Base-by-base conservation (phyloP, 169 alveolate species). In the Theileria sp. region DNA sequence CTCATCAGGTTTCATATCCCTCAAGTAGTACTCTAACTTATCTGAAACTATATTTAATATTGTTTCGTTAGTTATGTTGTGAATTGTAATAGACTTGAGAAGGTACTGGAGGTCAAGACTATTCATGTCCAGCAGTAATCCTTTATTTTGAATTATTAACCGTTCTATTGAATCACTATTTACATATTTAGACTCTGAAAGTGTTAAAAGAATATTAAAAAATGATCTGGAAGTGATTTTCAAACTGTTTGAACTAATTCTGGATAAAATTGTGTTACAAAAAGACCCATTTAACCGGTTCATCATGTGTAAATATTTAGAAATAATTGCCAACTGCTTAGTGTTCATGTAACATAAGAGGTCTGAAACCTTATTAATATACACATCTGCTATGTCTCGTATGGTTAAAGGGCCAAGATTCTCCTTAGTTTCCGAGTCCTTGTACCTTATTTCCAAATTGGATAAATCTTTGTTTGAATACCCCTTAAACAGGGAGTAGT, bases 251-350 rank as follows among this genome's bases (percentile, higher is more conserved):
- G 51, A 15, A 17, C 34, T 38, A 10, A 82, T 19, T 34, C 80
- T 49, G 36, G 68, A 66, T 9, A 82, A 19, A 3, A 82, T 77
- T 0, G 38, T 69, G 54, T 28, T 10, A 21, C 77, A 76, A 8
- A 77, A 19, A n/a, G 75, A 15, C 3, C 13, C 72, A 58, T 83
- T 79, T 25, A 77, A 17, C 58, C 26, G 34, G n/a, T 71, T 38
- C 25, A 77, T 38, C 32, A 36, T 12, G 30, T 23, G 68, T 23
- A 83, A n/a, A 28, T 17, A 75, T 54, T 50, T 77, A 9, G 86
- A 30, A n/a, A 83, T 25, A 61, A 83, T 69, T 5, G 82, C 89
- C 86, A 83, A 38, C 32, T 76, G 86, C 32, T 71, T 26, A 3
- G 38, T 60, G 78, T 68, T 83, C 82, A 83, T 54, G 67, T 21